Conservation (phyloP, 352 stramenopile genomes). For the Thraustochytrium striatum region DNA sequence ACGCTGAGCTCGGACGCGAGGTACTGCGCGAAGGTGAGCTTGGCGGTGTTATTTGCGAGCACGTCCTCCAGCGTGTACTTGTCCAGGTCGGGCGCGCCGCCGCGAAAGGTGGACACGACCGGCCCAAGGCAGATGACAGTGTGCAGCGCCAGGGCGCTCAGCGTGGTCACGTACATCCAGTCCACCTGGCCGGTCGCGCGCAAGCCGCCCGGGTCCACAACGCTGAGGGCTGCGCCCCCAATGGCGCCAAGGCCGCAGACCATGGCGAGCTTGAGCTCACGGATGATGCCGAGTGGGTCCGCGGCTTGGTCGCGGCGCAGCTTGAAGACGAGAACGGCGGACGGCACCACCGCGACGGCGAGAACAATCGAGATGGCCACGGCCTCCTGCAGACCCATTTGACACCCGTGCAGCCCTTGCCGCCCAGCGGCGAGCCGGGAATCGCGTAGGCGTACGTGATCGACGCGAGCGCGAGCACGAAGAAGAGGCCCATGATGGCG, state of each 20-base stretch:
- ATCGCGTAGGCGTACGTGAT: neutral
- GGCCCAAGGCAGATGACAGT: neutral
- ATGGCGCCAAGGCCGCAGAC: neutral
- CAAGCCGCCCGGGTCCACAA: neutral
- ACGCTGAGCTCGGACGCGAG: slow-evolving; percentile 29
- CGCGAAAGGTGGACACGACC: neutral
- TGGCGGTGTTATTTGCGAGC: neutral
- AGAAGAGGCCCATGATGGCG: neutral
- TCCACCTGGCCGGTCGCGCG: neutral
- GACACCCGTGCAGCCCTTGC: slow-evolving; percentile 2
- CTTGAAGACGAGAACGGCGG: neutral
- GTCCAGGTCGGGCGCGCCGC: neutral
- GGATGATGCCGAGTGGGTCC: neutral
- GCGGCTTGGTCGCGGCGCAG: neutral
- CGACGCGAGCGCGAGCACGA: neutral
- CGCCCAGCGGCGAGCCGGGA: neutral
- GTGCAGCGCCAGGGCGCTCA: neutral
- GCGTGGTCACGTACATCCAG: neutral
- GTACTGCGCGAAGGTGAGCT: slow-evolving; percentile 22
- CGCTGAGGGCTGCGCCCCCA: neutral
- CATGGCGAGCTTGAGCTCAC: neutral
- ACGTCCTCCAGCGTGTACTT: neutral
- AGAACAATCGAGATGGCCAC: neutral
- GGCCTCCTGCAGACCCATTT: too few species aligned
- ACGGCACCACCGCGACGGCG: neutral